phyloP scores from a whole-genome alignment of 139 green algal genomes.

The Spirogloea muscicola region DNA sequence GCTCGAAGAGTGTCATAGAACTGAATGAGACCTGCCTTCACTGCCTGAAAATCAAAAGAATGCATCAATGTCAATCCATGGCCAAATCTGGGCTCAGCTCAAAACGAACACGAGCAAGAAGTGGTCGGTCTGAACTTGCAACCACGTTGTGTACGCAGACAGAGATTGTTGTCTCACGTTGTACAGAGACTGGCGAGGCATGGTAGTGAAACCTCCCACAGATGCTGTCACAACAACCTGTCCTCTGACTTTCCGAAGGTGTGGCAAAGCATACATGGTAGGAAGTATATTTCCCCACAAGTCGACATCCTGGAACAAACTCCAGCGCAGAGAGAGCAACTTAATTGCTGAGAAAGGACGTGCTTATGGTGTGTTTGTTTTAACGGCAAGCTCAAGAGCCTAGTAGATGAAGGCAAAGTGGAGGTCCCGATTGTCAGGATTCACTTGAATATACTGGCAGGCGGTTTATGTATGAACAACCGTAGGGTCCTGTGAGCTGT shows the following conservation, averaged over 20 bases:
- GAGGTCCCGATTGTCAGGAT: too few relatives aligned
- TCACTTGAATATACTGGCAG: too few relatives aligned
- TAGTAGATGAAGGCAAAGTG: too few relatives aligned
- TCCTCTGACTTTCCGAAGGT: conserved; percentile 14
- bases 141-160: not conserved
- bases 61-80: not conserved
- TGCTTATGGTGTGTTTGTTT: too few relatives aligned
- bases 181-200: conserved; percentile 35
- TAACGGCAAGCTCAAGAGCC: too few relatives aligned
- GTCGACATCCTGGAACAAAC: conserved; percentile 23
- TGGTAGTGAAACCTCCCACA: conserved; percentile 25
- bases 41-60: not conserved
- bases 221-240: conserved; percentile 46
- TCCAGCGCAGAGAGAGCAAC: not conserved
- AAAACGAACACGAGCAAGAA: not conserved
- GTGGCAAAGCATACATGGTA: conserved; percentile 33
- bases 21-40: conserved; percentile 37
- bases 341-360: too few relatives aligned
- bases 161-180: conserved; percentile 24
- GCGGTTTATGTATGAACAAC: too few relatives aligned
- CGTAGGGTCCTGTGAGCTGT: not conserved
- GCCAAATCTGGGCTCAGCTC: not conserved
- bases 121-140: not conserved
- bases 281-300: conserved; percentile 47
- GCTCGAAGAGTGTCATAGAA: conserved; percentile 42